A percentile compares a stretch with the other conserved stretches of the same genome.
phyloP scores from a whole-genome alignment of 768 basidiomycete genomes.

The Clitopilus hobsonii region DNA sequence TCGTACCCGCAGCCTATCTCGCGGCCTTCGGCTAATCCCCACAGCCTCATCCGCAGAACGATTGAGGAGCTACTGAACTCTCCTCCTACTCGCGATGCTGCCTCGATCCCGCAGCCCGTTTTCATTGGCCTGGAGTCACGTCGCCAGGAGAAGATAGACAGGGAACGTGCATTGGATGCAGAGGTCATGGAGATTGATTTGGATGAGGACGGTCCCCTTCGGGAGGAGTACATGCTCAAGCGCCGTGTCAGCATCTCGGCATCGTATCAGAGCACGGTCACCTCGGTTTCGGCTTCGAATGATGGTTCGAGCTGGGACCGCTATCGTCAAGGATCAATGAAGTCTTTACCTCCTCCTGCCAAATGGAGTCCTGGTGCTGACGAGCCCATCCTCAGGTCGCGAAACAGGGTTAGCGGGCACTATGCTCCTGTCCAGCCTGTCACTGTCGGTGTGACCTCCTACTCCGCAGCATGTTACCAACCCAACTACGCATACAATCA shows the following conservation, averaged over 20 bases:
- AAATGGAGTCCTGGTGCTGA: constrained; percentile 82
- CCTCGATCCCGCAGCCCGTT: constrained; percentile 51
- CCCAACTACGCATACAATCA: constrained; percentile 30
- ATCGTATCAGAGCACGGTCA: constrained; percentile 16
- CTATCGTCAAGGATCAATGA: constrained; percentile 14
- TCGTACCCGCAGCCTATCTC: constrained; percentile 71
- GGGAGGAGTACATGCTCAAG: constrained; percentile 76
- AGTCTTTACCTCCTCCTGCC: constrained; percentile 62
- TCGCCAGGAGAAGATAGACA: constrained; percentile 45
- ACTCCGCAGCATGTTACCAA: constrained; percentile 28
- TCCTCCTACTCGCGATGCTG: constrained; percentile 25
- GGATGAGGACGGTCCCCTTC: constrained; percentile 77
- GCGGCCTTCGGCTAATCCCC: constrained; percentile 69
- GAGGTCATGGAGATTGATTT: constrained; percentile 71
- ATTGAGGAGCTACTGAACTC: constrained; percentile 45
- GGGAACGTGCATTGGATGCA: constrained; percentile 31
- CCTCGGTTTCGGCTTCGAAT: constrained; percentile 6
- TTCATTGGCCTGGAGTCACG: constrained; percentile 72
- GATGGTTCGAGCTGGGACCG: constrained; percentile 6
- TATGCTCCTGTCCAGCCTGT: constrained; percentile 64
- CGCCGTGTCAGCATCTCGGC: constrained; percentile 46
- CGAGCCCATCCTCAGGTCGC: constrained; percentile 61
- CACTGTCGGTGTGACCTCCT: constrained; percentile 30
- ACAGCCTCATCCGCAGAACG: constrained; percentile 60
- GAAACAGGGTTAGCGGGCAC: constrained; percentile 45